These are phyloP conservation scores for Xylaria palmicola DNA, from an alignment of 495 filamentous ascomycete genomes.

Conservation along the genomic window DNA sequence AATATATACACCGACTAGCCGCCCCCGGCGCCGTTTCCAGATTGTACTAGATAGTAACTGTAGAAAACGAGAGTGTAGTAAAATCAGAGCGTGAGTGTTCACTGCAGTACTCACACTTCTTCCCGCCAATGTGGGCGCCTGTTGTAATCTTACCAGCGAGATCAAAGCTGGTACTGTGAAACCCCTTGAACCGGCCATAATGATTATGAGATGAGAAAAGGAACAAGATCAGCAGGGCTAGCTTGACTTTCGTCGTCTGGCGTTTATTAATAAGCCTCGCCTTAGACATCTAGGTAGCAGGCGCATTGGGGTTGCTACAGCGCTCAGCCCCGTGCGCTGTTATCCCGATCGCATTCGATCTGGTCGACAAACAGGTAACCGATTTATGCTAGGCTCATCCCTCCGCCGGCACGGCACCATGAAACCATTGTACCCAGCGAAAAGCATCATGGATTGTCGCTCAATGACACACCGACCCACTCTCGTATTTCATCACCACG, in stretches of 20 bases:
- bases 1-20: background rate
- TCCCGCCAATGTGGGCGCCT: background rate
- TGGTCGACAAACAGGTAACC: background rate
- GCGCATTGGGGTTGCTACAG: background rate
- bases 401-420: background rate
- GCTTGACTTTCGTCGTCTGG: slow-evolving; percentile 1
- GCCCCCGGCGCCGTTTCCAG: slow-evolving; percentile 2
- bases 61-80: too few relatives aligned
- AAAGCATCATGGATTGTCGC: background rate
- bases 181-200: background rate
- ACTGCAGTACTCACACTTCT: background rate
- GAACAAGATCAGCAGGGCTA: slow-evolving; percentile 4
- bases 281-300: background rate
- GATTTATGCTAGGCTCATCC: slow-evolving; percentile 1
- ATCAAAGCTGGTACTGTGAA: background rate
- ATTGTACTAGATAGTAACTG: background rate
- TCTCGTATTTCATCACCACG: background rate
- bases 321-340: background rate
- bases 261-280: slow-evolving; percentile 3
- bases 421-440: background rate
- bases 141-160: background rate
- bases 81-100: too few relatives aligned
- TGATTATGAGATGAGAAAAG: background rate
- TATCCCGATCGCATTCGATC: background rate
- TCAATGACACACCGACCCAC: background rate